Conservation (phyloP, 2,329 filamentous ascomycete genomes). For the Septoria linicola region DNA sequence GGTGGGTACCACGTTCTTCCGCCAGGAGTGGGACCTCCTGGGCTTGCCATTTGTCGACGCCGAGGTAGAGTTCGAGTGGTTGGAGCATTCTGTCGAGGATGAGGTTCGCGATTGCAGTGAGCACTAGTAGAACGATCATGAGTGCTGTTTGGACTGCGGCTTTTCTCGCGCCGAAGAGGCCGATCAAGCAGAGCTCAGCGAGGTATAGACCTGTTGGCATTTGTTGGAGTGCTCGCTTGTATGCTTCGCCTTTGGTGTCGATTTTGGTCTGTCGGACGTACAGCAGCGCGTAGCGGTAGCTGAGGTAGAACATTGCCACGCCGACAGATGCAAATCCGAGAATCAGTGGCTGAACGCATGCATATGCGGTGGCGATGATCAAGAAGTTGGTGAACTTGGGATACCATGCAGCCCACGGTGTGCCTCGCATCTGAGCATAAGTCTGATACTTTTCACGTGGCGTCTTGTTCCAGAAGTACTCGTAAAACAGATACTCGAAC, state of each 20-base stretch:
- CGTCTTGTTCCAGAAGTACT: constrained; percentile 42
- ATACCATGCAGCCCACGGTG: constrained; percentile 48
- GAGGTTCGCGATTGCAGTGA: constrained; percentile 38
- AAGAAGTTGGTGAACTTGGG: constrained; percentile 50
- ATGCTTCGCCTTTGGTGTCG: constrained; percentile 50
- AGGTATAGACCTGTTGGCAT: constrained; percentile 50
- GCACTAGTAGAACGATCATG: constrained; percentile 43
- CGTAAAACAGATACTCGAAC: constrained; percentile 37
- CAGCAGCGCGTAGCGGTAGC: constrained; percentile 51
- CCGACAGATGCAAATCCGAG: constrained; percentile 49
- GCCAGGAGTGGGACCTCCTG: constrained; percentile 34
- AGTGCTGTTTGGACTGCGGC: constrained; percentile 45
- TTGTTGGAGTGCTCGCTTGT: constrained; percentile 49
- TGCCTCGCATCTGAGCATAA: constrained; percentile 45
- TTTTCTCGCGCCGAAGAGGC: constrained; percentile 44
- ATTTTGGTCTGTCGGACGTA: constrained; percentile 49
- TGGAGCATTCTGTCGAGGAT: constrained; percentile 34
- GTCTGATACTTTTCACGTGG: constrained; percentile 49
- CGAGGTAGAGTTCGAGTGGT: constrained; percentile 37
- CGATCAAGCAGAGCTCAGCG: constrained; percentile 50
- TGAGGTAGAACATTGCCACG: constrained; percentile 47
- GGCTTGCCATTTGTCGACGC: constrained; percentile 35
- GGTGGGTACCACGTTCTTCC: too few relatives aligned
- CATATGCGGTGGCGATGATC: constrained; percentile 48
- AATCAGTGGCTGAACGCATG: constrained; percentile 50